Evolutionary conservation across 2,329 filamentous ascomycete species (phyloP).

Genomic region (Pyrenophora seminiperda): DNA sequence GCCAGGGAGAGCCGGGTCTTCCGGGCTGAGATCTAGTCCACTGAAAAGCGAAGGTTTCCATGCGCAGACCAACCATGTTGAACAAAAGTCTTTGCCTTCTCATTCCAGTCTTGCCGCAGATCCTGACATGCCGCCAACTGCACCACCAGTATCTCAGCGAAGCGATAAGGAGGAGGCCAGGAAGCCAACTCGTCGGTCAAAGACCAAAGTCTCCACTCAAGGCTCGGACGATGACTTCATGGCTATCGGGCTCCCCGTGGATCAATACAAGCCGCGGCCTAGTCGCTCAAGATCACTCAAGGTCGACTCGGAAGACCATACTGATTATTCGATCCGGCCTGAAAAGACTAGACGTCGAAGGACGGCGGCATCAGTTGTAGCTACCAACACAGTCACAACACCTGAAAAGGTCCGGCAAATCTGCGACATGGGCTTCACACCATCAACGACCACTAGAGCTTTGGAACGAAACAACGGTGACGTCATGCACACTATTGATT

Average conservation of each 20-base stretch:
- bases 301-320: conserved; percentile 21
- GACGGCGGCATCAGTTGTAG: conserved; percentile 19
- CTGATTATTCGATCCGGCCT: conserved; percentile 39
- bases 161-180: not conserved
- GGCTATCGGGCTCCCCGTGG: conserved; percentile 33
- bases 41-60: conserved; percentile 3
- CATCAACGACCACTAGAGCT: conserved; percentile 33
- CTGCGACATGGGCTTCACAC: conserved; percentile 46
- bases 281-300: conserved; percentile 45
- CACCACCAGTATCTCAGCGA: not conserved
- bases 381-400: conserved; percentile 19
- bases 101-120: not conserved
- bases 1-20: conserved; percentile 10
- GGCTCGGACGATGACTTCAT: conserved; percentile 35
- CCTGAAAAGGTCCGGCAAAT: conserved; percentile 41
- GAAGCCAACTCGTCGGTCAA: conserved; percentile 5
- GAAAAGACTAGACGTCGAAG: conserved; percentile 38
- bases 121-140: not conserved
- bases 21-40: conserved; percentile 7
- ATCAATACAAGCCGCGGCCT: conserved; percentile 45
- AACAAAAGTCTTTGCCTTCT: not conserved
- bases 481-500: conserved; percentile 38
- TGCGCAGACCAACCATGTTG: not conserved
- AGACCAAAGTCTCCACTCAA: not conserved
- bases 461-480: conserved; percentile 36